phyloP scores from a whole-genome alignment of 1,284 basidiomycete species.

The Phellinidium pouzarii region DNA sequence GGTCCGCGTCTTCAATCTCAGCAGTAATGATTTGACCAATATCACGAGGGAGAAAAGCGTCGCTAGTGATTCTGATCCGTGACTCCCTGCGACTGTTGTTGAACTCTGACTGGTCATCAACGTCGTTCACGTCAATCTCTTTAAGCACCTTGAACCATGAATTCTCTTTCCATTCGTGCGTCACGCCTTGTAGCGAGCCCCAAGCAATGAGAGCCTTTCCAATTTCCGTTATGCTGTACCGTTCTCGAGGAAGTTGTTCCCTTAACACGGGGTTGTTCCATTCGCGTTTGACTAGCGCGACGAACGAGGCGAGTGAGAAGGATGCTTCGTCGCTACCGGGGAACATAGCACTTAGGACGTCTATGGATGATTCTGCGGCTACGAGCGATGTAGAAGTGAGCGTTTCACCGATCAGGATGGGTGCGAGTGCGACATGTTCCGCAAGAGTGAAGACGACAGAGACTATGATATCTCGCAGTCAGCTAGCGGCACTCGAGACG shows the following conservation, averaged over 20 bases:
- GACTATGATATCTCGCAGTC: slow-evolving; percentile 32
- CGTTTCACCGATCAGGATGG: slow-evolving; percentile 66
- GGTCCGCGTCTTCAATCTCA: slow-evolving; percentile 53
- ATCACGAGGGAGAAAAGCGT: slow-evolving; percentile 56
- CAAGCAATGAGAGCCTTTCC: slow-evolving; percentile 66
- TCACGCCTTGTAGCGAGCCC: slow-evolving; percentile 71
- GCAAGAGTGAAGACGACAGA: slow-evolving; percentile 56
- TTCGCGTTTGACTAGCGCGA: slow-evolving; percentile 63
- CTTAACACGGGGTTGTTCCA: slow-evolving; percentile 52
- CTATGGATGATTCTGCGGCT: slow-evolving; percentile 67
- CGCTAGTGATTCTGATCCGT: slow-evolving; percentile 60
- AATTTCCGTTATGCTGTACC: slow-evolving; percentile 56
- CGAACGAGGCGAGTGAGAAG: slow-evolving; percentile 73
- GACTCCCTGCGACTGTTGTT: slow-evolving; percentile 40
- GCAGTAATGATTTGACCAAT: slow-evolving; percentile 64
- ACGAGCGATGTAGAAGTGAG: slow-evolving; percentile 68
- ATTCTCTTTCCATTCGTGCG: slow-evolving; percentile 69
- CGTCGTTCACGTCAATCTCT: slow-evolving; percentile 57
- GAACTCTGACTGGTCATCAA: slow-evolving; percentile 23
- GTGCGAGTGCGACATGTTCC: slow-evolving; percentile 64
- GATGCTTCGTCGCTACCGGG: slow-evolving; percentile 71
- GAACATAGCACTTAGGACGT: slow-evolving; percentile 62
- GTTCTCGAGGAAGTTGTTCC: slow-evolving; percentile 49
- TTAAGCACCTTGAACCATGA: slow-evolving; percentile 56
- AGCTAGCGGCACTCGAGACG: slow-evolving; percentile 21